Base-by-base conservation (phyloP, 1,284 basidiomycete species). In the Trametes sp. region DNA sequence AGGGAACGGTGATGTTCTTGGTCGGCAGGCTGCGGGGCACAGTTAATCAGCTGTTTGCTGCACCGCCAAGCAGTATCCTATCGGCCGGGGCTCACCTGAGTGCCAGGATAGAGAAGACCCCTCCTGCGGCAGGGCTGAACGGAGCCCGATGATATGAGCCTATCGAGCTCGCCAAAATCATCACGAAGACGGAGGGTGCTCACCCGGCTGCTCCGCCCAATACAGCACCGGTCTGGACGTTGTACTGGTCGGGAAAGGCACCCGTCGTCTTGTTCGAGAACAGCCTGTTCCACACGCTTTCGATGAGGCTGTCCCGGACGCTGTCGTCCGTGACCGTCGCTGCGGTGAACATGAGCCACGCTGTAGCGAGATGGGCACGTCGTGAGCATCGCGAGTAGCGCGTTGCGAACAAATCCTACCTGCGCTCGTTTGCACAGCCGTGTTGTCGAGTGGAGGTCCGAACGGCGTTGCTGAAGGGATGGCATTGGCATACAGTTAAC, bases 321-420 rank as follows among this genome's bases (percentile, higher is more conserved):
- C 49, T 54, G 8, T 62, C 28, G 35, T 70, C 67, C n/a, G 33
- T 57, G 28, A 58, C 51, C 13, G 62, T 63, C 4, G 67, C 67
- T 8, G 71, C 72, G 0, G 71, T 66, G 63, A 71, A 72, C 24
- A 69, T 23, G 8, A 62, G 54, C 71, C 71, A 73, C n/a, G 65
- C 72, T 71, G 48, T 29, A 11, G n/a, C 46, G 52, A 28, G 7
- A 19, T 19, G 1, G 14, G 35, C n/a, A n/a, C n/a, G n/a, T n/a
- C n/a, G n/a, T n/a, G n/a, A n/a, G n/a, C n/a, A n/a, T n/a, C n/a
- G n/a, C n/a, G n/a, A n/a, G n/a, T n/a, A n/a, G n/a, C n/a, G n/a
- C n/a, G n/a, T n/a, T n/a, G n/a, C n/a, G n/a, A n/a, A n/a, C n/a
- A n/a, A n/a, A n/a, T n/a, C 42, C 13, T 10, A 55, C 54, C 54